Evolutionary conservation across 1,284 basidiomycete genomes (phyloP).

Genomic region (Rhizoctonia solani): DNA sequence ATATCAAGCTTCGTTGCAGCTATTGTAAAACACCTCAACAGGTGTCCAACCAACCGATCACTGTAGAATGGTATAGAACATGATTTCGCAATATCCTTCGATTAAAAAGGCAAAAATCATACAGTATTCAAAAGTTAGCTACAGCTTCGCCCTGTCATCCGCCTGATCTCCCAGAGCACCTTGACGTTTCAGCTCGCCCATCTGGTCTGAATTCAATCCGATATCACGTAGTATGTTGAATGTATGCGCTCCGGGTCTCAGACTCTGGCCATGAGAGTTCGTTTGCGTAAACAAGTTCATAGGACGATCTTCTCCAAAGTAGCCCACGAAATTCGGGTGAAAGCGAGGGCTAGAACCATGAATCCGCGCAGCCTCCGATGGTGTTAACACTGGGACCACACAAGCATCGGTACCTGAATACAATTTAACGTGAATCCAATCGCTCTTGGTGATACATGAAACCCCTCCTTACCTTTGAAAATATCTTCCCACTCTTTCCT

Average conservation of each 20-base stretch:
- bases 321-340: slow-evolving; percentile 51
- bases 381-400: slow-evolving; percentile 70
- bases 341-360: slow-evolving; percentile 50
- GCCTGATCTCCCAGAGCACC: slow-evolving; percentile 22
- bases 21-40: too few relatives aligned
- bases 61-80: too few relatives aligned
- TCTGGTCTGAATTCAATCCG: neutral
- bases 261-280: neutral
- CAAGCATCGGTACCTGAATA: slow-evolving; percentile 72
- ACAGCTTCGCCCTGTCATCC: slow-evolving; percentile 1
- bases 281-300: neutral
- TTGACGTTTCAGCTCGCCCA: slow-evolving; percentile 7
- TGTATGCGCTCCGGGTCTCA: slow-evolving; percentile 11
- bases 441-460: neutral
- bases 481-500: slow-evolving; percentile 71
- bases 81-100: too few relatives aligned
- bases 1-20: too few relatives aligned
- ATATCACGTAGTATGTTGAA: slow-evolving; percentile 15
- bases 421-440: neutral
- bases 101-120: too few relatives aligned
- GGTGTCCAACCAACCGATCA: too few relatives aligned
- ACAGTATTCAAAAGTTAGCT: too few relatives aligned
- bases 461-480: slow-evolving; percentile 59
- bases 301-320: neutral
- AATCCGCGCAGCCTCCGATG: slow-evolving; percentile 56